Percentiles rank a stretch among this genome's conserved stretches.
Evolutionary conservation across 2,329 filamentous ascomycete species (phyloP).

Genomic region (Ophiostoma sp.): DNA sequence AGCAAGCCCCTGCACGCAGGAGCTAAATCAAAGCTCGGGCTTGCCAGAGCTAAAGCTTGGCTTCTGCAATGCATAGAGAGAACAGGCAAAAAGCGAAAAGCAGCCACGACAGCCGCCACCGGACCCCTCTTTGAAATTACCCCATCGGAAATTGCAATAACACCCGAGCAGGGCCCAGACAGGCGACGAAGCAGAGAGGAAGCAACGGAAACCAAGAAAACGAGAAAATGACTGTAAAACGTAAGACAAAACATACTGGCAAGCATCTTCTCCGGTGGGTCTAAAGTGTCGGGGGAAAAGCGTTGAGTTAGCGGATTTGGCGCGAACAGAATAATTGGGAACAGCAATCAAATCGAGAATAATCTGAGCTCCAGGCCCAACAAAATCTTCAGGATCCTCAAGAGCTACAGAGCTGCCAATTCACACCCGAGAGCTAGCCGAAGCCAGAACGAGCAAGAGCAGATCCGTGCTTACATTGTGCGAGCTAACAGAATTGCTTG

Average conservation of each 20-base stretch:
- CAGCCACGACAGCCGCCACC: background rate
- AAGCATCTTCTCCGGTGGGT: slow-evolving; percentile 62
- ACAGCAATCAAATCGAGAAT: background rate
- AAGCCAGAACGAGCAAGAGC: background rate
- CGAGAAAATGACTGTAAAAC: background rate
- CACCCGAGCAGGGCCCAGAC: background rate
- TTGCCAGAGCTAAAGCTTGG: background rate
- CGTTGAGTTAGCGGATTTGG: slow-evolving; percentile 23
- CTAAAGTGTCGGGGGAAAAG: slow-evolving; percentile 35
- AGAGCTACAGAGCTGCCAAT: background rate
- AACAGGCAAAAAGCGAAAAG: background rate
- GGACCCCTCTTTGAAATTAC: slow-evolving; percentile 2
- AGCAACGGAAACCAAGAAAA: background rate
- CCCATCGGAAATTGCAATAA: background rate
- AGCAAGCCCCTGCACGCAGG: background rate
- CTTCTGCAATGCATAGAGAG: background rate
- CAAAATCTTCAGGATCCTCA: slow-evolving; percentile 16
- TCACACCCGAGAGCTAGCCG: background rate
- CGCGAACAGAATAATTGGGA: slow-evolving; percentile 13
- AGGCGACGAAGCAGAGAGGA: background rate
- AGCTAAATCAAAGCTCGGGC: background rate
- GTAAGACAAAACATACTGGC: slow-evolving; percentile 49
- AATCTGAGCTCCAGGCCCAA: slow-evolving; percentile 20
- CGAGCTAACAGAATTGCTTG: too few species aligned
- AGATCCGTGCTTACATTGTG: background rate